Percentiles rank a stretch among this genome's conserved stretches.
Evolutionary conservation across 1,284 basidiomycete genomes (phyloP).

Genomic region (Cryptococcus sp.): DNA sequence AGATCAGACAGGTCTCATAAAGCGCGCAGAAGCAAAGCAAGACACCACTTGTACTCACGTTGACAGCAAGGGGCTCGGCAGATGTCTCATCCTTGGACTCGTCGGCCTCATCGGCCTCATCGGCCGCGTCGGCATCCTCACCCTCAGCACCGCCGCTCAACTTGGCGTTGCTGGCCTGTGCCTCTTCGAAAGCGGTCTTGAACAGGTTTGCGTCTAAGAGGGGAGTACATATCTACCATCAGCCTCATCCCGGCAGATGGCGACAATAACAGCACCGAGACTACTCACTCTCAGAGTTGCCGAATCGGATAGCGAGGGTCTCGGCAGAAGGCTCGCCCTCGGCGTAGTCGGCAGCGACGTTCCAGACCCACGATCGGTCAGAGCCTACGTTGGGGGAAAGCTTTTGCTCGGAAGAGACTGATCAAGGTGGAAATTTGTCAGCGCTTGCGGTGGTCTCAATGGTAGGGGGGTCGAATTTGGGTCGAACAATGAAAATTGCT

Average conservation of each 20-base stretch:
- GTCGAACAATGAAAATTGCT: neutral
- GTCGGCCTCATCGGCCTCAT: constrained; percentile 26
- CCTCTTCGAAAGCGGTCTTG: constrained; percentile 82
- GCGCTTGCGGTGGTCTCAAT: neutral
- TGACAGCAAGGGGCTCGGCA: constrained; percentile 2
- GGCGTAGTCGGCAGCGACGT: constrained; percentile 92
- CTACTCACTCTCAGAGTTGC: constrained; percentile 88
- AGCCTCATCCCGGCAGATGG: neutral
- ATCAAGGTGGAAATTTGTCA: neutral
- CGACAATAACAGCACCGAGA: neutral
- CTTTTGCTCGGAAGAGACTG: constrained; percentile 88
- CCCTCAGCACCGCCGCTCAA: constrained; percentile 34
- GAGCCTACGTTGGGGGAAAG: constrained; percentile 98
- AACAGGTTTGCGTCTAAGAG: constrained; percentile 79
- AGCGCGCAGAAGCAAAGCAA: constrained; percentile 43
- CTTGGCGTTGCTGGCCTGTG: constrained; percentile 69
- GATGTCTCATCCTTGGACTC: constrained; percentile 13
- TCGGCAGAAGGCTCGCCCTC: constrained; percentile 85
- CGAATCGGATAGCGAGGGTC: constrained; percentile 97
- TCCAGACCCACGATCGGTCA: constrained; percentile 99
- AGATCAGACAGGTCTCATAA: constrained; percentile 22
- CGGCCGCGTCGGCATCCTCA: constrained; percentile 26
- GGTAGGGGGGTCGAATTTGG: neutral
- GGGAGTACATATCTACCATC: neutral
- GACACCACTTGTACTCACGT: constrained; percentile 28